phyloP scores from a whole-genome alignment of 1,284 basidiomycete species.

The Puccinia novopanici region DNA sequence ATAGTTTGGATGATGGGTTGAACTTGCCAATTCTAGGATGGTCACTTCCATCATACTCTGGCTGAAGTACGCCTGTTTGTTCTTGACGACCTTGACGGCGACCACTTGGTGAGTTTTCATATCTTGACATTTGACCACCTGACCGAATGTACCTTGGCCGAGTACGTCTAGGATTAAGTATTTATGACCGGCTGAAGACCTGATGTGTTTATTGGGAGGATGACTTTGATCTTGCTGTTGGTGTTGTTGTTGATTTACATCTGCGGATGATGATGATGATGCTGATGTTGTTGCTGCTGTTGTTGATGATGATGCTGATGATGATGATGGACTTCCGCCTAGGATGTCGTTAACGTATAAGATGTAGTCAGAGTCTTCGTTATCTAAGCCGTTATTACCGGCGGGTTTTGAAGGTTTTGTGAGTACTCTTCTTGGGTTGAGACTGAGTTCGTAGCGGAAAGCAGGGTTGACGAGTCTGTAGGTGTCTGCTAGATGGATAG shows the following conservation, averaged over 20 bases:
- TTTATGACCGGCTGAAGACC: constrained; percentile 61
- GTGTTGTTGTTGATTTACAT: not conserved
- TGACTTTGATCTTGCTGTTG: not conserved
- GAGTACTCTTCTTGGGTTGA: constrained; percentile 87
- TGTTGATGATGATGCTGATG: not conserved
- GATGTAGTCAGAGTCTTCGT: constrained; percentile 96
- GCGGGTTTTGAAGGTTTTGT: constrained; percentile 92
- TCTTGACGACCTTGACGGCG: constrained; percentile 98
- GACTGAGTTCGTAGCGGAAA: constrained; percentile 86
- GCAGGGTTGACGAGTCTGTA: constrained; percentile 87
- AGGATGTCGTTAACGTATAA: constrained; percentile 95
- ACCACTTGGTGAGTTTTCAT: constrained; percentile 98
- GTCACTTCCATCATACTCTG: constrained; percentile 99
- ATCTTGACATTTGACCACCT: constrained; percentile 99
- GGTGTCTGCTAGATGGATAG: constrained; percentile 79
- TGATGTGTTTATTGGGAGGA: not conserved
- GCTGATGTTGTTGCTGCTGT: not conserved
- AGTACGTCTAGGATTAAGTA: constrained; percentile 97
- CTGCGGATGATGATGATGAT: not conserved
- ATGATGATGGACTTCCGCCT: constrained; percentile 63
- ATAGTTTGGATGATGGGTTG: not conserved
- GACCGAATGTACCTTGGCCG: constrained; percentile 97
- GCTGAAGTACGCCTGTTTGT: constrained; percentile 98
- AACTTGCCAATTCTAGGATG: constrained; percentile 82
- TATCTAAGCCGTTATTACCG: constrained; percentile 92